Evolutionary conservation across 2,329 filamentous ascomycete genomes (phyloP), one percentile per base, ranked within the genome.

Genomic region (Aspergillus tanneri): DNA sequence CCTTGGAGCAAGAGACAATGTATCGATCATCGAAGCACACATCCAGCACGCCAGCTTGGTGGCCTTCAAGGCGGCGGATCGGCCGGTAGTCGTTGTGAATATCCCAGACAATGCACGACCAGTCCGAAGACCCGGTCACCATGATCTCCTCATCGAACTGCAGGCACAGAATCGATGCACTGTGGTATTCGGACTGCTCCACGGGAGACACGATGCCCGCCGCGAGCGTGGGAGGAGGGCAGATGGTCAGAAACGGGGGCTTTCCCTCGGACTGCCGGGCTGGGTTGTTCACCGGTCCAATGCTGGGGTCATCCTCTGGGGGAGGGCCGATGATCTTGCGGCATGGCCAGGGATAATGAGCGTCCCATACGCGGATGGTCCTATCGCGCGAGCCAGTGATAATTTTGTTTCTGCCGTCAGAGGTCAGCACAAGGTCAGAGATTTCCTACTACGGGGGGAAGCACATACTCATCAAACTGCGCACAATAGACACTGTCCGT

Each of bases 1-100:
- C 93, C 72, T 99, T 99, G 67, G 90, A 96, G 76, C 93, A 99
- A 4, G 92, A 96, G 42, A 97, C 87, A 61, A 99, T 96, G 71
- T 95, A 87, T 60, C 86, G 85, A 55, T 90, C 83, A 66, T 99
- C 90, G 56, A 99, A 92, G 56, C 90, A 92, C 8, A 99, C 84
- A 66, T 99, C 93, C 11, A 99, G 80, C 30, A 99, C 91, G 43
- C 93, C 92, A 3, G 90, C 90, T 5, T 82, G 83, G 72, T 99
- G 93, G 54, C 86, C 84, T 25, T 76, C 74, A 11, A 99, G 83
- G 24, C 89, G 86, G 41, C 82, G 84, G 50, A 96, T 83, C 0
- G 93, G 91, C 49, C 82, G 79, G 68, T 92, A 96, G 28, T 87
- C 81, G 18, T 82, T 81, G 55, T 84, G 83, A 59, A 96, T 83